These are phyloP conservation scores for Herpetospermum pedunculosum DNA, from an alignment of 306 rosid genomes.

Conservation along the genomic window DNA sequence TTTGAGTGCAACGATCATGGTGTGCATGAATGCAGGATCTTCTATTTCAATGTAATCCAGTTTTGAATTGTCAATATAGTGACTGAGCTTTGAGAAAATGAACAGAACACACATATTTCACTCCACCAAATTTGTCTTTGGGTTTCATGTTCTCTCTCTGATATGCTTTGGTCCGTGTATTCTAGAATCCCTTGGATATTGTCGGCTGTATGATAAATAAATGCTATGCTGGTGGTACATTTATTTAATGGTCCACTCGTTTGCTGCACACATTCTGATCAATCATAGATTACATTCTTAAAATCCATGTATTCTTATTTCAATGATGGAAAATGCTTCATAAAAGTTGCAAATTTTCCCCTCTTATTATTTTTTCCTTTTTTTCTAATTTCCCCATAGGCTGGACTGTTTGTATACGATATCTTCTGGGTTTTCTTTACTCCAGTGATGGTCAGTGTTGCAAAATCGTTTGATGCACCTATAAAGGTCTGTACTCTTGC, in stretches of 20 bases:
- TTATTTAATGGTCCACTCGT: neutral
- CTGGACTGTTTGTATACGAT: slow-evolving; percentile 92
- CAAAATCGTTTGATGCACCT: slow-evolving; percentile 98
- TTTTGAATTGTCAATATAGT: neutral
- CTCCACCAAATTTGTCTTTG: neutral
- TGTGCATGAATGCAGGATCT: neutral
- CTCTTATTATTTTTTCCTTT: slow-evolving; percentile 3
- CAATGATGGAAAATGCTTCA: neutral
- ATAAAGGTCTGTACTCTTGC: slow-evolving; percentile 61
- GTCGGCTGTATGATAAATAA: neutral
- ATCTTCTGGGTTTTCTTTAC: slow-evolving; percentile 99
- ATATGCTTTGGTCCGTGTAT: neutral
- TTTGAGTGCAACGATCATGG: neutral
- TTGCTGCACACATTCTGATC: neutral
- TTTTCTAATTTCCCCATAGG: slow-evolving; percentile 37
- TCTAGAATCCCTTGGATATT: neutral
- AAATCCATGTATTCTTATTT: neutral
- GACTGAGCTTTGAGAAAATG: neutral
- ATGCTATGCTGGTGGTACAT: neutral
- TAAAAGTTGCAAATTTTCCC: neutral
- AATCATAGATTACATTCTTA: neutral
- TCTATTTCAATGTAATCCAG: neutral
- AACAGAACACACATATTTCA: neutral
- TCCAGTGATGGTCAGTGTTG: slow-evolving; percentile 99
- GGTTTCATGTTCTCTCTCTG: neutral